Percentiles rank a stretch among this genome's conserved stretches.
Evolutionary conservation across 441 rosid species (phyloP).

Genomic region (Jatropha podagrica): DNA sequence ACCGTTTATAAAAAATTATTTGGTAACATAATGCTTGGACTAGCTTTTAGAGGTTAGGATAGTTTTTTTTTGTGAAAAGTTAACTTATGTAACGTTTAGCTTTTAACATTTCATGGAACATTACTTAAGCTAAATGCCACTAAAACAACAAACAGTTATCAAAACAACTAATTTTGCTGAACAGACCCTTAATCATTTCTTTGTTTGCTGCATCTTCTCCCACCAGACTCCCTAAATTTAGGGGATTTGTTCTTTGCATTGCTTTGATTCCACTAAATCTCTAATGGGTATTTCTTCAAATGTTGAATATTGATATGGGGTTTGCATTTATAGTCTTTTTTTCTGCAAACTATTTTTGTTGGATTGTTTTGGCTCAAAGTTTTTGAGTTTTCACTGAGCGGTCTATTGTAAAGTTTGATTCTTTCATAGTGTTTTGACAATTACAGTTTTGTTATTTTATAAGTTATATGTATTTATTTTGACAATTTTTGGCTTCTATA

Average conservation of each 20-base stretch:
- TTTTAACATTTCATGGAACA: too few relatives aligned
- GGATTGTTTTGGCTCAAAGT: background rate
- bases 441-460: too few relatives aligned
- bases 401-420: constrained; percentile 9
- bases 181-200: constrained; percentile 1
- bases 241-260: constrained; percentile 14
- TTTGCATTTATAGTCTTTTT: constrained; percentile 21
- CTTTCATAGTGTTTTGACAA: constrained; percentile 14
- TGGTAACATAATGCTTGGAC: too few relatives aligned
- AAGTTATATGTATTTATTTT: too few relatives aligned
- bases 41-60: too few relatives aligned
- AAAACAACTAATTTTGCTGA: too few relatives aligned
- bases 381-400: constrained; percentile 4
- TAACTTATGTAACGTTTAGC: too few relatives aligned
- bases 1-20: too few relatives aligned
- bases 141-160: too few relatives aligned
- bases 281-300: constrained; percentile 22
- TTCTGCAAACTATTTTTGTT: background rate
- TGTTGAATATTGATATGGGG: constrained; percentile 9
- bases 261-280: constrained; percentile 21
- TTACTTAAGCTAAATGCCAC: too few relatives aligned
- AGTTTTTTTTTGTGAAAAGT: too few relatives aligned
- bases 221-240: background rate
- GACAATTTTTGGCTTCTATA: too few relatives aligned
- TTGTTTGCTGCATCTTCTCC: background rate